Evolutionary conservation across 2,329 filamentous ascomycete species (phyloP).

Genomic region (Raffaelea arxii): DNA sequence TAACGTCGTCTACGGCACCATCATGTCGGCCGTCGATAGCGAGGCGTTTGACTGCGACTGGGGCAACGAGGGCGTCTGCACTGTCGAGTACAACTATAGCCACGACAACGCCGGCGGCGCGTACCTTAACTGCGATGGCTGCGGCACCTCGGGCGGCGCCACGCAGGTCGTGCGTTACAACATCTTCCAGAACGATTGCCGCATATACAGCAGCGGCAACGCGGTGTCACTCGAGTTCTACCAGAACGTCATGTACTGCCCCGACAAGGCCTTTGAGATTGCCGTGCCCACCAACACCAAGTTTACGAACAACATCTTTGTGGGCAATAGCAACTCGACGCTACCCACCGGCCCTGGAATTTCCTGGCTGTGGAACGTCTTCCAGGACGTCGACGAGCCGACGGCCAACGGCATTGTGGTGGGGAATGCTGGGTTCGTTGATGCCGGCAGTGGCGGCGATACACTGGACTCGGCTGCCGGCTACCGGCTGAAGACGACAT

Average conservation of each 20-base stretch:
- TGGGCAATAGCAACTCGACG: neutral
- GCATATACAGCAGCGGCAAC: neutral
- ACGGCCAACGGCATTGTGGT: neutral
- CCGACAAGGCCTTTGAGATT: neutral
- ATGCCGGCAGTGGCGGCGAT: neutral
- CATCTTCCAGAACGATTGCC: slow-evolving; percentile 1
- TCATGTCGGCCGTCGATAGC: slow-evolving; percentile 1
- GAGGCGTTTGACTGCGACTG: slow-evolving; percentile 2
- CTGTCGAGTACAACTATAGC: slow-evolving; percentile 1
- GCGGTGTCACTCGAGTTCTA: neutral
- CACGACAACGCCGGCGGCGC: neutral
- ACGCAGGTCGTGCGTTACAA: neutral
- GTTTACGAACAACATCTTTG: neutral
- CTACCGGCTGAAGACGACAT: neutral
- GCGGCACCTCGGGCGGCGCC: neutral
- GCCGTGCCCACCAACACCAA: neutral
- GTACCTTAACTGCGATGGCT: neutral
- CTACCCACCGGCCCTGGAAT: neutral
- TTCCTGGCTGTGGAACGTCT: neutral
- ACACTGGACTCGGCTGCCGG: neutral
- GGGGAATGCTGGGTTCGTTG: neutral
- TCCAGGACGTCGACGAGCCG: neutral
- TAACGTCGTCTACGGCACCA: slow-evolving; percentile 7
- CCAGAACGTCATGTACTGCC: neutral
- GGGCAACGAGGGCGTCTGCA: neutral